phyloP scores from a whole-genome alignment of 1,284 basidiomycete species.

The Fomitopsis schrenkii region DNA sequence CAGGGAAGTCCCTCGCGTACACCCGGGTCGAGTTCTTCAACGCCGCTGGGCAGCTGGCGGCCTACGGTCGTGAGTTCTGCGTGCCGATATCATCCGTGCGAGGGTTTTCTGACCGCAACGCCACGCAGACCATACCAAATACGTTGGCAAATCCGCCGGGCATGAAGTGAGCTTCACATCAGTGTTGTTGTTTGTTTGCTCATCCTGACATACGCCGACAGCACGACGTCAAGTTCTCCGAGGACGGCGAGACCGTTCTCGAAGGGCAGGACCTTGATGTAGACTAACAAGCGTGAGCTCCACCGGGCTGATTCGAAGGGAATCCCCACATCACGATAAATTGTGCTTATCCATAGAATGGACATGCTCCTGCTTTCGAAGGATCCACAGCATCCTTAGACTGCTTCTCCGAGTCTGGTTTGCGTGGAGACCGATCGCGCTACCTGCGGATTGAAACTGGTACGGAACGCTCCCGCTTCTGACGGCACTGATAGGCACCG shows the following conservation, averaged over 20 bases:
- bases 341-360: neutral
- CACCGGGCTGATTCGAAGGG: neutral
- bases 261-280: slow-evolving; percentile 57
- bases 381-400: neutral
- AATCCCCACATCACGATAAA: neutral
- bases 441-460: neutral
- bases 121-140: slow-evolving; percentile 79
- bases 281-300: slow-evolving; percentile 1
- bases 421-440: neutral
- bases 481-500: neutral
- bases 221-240: slow-evolving; percentile 79
- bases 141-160: slow-evolving; percentile 70
- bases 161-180: slow-evolving; percentile 46
- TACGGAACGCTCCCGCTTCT: neutral
- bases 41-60: slow-evolving; percentile 66
- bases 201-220: slow-evolving; percentile 21
- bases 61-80: slow-evolving; percentile 67
- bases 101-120: neutral
- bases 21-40: slow-evolving; percentile 79
- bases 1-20: slow-evolving; percentile 83
- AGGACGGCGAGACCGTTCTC: slow-evolving; percentile 68
- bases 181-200: neutral
- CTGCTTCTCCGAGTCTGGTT: neutral
- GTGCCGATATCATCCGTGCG: neutral
- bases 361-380: neutral